These are phyloP conservation scores for Hevea brasiliensis DNA, from an alignment of 345 rosid genomes.

Conservation along the genomic window DNA sequence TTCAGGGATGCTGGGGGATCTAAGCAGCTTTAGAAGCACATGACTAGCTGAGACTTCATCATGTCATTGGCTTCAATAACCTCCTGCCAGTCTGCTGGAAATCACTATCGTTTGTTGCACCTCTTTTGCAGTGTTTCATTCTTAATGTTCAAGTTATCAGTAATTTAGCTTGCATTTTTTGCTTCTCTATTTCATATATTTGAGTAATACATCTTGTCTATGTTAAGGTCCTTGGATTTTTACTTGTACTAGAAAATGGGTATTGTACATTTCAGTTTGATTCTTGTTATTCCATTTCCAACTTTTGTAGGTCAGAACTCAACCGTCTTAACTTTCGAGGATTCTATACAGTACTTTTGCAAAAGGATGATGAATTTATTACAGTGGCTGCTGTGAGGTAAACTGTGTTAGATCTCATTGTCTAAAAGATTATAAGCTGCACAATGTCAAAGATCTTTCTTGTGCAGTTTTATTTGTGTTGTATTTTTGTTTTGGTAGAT, in stretches of 20 bases:
- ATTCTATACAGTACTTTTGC: slow-evolving; percentile 72
- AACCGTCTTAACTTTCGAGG: slow-evolving; percentile 72
- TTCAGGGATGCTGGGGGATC: not conserved
- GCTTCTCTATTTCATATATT: not conserved
- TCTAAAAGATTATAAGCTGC: not conserved
- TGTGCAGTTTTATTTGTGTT: slow-evolving; percentile 13
- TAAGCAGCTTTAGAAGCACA: not conserved
- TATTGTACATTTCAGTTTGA: slow-evolving; percentile 3
- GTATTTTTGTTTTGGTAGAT: slow-evolving; percentile 1
- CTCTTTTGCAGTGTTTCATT: not conserved
- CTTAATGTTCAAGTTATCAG: not conserved
- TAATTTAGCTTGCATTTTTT: not conserved
- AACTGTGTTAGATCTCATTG: slow-evolving; percentile 6
- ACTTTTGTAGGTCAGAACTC: slow-evolving; percentile 53
- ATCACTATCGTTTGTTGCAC: not conserved
- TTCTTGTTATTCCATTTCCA: not conserved
- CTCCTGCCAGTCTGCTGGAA: not conserved
- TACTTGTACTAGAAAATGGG: not conserved
- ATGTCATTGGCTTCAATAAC: not conserved
- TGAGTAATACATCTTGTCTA: not conserved
- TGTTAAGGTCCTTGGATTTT: slow-evolving; percentile 1
- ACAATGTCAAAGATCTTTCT: slow-evolving; percentile 15
- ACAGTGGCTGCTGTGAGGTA: slow-evolving; percentile 71
- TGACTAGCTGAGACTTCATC: not conserved
- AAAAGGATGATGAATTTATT: slow-evolving; percentile 65